phyloP scores from a whole-genome alignment of 495 filamentous ascomycete genomes.

The Aspergillus hancockii region DNA sequence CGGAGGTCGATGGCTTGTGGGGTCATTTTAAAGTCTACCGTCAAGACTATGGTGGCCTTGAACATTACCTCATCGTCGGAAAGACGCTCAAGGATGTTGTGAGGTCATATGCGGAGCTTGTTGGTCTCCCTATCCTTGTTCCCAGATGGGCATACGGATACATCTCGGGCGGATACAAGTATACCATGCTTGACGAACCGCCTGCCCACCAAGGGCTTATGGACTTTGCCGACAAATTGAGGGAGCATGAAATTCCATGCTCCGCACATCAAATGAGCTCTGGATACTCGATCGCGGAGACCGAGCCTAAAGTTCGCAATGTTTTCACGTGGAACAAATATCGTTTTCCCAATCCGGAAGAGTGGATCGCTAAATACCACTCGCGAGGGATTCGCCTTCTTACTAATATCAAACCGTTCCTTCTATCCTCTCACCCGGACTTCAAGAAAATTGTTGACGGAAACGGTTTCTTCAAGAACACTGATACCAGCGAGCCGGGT shows the following conservation, averaged over 20 bases:
- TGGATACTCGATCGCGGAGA: conserved; percentile 68
- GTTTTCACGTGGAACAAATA: conserved; percentile 72
- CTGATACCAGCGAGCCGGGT: conserved; percentile 51
- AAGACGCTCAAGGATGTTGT: conserved; percentile 65
- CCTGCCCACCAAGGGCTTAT: conserved; percentile 58
- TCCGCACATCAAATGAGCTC: conserved; percentile 72
- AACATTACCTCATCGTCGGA: conserved; percentile 69
- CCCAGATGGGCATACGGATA: conserved; percentile 71
- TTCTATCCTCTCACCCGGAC: conserved; percentile 63
- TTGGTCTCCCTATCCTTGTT: conserved; percentile 63
- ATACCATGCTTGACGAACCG: conserved; percentile 63
- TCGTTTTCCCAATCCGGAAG: conserved; percentile 65
- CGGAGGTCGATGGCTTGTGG: conserved; percentile 70
- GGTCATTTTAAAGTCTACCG: conserved; percentile 70
- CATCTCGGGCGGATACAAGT: conserved; percentile 69
- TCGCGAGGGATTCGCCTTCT: conserved; percentile 61
- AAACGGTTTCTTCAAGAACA: conserved; percentile 62
- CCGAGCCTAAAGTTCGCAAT: conserved; percentile 64
- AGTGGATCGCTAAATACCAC: conserved; percentile 60
- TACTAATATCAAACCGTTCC: conserved; percentile 72
- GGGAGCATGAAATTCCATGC: conserved; percentile 66
- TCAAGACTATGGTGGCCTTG: conserved; percentile 68
- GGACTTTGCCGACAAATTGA: conserved; percentile 59
- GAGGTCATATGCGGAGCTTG: conserved; percentile 62
- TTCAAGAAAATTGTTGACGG: conserved; percentile 55